Evolutionary conservation across 192 early-diverging fungal species (phyloP).

Genomic region (Rhizophagus prolifer): DNA sequence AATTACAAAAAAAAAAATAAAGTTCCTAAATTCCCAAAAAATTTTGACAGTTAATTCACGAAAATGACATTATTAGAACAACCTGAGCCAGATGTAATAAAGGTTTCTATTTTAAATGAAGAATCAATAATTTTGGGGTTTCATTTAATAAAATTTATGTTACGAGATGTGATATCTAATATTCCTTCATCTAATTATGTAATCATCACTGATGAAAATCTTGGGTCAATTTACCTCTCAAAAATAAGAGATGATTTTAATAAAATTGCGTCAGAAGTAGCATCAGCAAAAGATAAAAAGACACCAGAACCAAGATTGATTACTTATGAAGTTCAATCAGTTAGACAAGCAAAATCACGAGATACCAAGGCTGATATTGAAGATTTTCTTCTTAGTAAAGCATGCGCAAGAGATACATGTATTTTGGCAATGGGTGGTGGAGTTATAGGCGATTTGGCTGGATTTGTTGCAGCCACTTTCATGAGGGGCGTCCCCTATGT

Average conservation of each 20-base stretch:
- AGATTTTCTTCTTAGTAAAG: slow-evolving; percentile 82
- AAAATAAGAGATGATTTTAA: slow-evolving; percentile 56
- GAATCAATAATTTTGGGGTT: slow-evolving; percentile 89
- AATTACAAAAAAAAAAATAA: too few relatives aligned
- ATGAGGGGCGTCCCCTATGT: slow-evolving; percentile 96
- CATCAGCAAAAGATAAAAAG: slow-evolving; percentile 5
- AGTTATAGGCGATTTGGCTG: slow-evolving; percentile 95
- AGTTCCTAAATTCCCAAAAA: too few relatives aligned
- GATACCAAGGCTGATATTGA: slow-evolving; percentile 84
- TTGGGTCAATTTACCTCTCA: slow-evolving; percentile 75
- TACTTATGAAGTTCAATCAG: slow-evolving; percentile 77
- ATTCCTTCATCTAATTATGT: slow-evolving; percentile 82
- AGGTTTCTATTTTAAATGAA: slow-evolving; percentile 81
- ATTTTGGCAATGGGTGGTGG: slow-evolving; percentile 95
- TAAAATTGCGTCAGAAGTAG: slow-evolving; percentile 36
- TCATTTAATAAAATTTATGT: slow-evolving; percentile 72
- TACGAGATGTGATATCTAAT: slow-evolving; percentile 68
- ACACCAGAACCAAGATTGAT: slow-evolving; percentile 56
- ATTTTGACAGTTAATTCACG: too few relatives aligned
- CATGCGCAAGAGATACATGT: slow-evolving; percentile 90
- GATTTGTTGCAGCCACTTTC: slow-evolving; percentile 97
- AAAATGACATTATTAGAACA: slow-evolving; percentile 12
- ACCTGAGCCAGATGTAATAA: slow-evolving; percentile 56
- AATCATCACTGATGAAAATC: slow-evolving; percentile 84
- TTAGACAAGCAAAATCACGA: slow-evolving; percentile 85